Evolutionary conservation across 495 filamentous ascomycete species (phyloP).

Genomic region (Trichoderma gamsii): DNA sequence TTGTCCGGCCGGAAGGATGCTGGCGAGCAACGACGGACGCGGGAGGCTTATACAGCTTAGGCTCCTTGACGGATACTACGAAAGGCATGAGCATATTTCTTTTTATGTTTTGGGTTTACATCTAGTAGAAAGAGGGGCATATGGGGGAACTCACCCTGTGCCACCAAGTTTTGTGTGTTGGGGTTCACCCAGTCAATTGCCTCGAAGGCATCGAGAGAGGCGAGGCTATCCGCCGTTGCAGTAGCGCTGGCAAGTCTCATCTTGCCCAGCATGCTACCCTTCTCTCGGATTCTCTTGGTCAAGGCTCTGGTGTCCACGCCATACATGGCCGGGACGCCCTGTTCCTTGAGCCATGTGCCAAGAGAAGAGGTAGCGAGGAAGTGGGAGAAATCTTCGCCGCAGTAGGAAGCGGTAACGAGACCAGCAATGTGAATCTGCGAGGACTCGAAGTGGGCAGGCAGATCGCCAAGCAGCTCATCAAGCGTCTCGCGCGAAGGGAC

Average conservation of each 20-base stretch:
- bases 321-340: slow-evolving; percentile 92
- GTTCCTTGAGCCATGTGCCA: slow-evolving; percentile 90
- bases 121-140: neutral
- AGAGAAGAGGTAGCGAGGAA: slow-evolving; percentile 83
- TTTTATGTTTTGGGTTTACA: slow-evolving; percentile 1
- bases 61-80: slow-evolving; percentile 77
- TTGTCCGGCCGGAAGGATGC: slow-evolving; percentile 77
- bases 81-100: slow-evolving; percentile 28
- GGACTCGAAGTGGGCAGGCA: slow-evolving; percentile 89
- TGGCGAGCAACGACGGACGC: slow-evolving; percentile 57
- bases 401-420: slow-evolving; percentile 81
- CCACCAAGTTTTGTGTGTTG: slow-evolving; percentile 84
- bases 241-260: slow-evolving; percentile 58
- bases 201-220: slow-evolving; percentile 54
- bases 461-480: slow-evolving; percentile 72
- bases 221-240: slow-evolving; percentile 33
- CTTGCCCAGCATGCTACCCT: slow-evolving; percentile 94
- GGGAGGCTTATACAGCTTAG: slow-evolving; percentile 72
- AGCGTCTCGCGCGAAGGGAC: slow-evolving; percentile 78
- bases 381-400: slow-evolving; percentile 91
- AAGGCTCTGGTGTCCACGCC: slow-evolving; percentile 90
- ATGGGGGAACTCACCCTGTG: slow-evolving; percentile 66
- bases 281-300: slow-evolving; percentile 86
- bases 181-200: slow-evolving; percentile 82
- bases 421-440: slow-evolving; percentile 87